These are phyloP conservation scores for Ilyonectria sp. DNA, from an alignment of 2,329 filamentous ascomycete genomes.

Conservation along the genomic window DNA sequence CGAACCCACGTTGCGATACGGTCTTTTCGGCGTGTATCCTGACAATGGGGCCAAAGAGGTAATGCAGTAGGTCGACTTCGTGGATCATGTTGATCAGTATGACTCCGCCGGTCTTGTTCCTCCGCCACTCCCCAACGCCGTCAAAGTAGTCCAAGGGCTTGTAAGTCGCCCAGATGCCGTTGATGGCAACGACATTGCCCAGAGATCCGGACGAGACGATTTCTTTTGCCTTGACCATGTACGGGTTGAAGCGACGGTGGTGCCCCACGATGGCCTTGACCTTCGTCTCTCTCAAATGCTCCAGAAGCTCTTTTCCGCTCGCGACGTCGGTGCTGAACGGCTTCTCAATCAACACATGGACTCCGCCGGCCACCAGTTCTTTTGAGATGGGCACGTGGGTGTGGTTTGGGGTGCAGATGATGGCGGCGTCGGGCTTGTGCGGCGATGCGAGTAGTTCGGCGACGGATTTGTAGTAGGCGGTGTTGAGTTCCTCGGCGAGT, in stretches of 20 bases:
- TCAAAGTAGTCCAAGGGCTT: conserved; percentile 69
- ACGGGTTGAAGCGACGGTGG: conserved; percentile 73
- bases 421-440: conserved; percentile 65
- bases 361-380: conserved; percentile 61
- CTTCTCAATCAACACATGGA: conserved; percentile 73
- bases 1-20: conserved; percentile 59
- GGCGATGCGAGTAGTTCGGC: conserved; percentile 58
- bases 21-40: conserved; percentile 67
- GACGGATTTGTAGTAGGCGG: conserved; percentile 52
- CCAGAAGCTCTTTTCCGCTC: conserved; percentile 53
- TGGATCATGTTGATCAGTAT: conserved; percentile 74
- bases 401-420: conserved; percentile 73
- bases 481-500: conserved; percentile 42
- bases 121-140: conserved; percentile 63
- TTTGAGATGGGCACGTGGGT: conserved; percentile 67
- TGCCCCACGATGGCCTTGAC: conserved; percentile 70
- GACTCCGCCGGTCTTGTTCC: conserved; percentile 59
- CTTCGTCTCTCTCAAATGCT: conserved; percentile 43
- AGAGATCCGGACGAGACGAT: conserved; percentile 58
- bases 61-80: conserved; percentile 71
- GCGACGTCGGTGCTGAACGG: conserved; percentile 63
- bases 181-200: conserved; percentile 66
- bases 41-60: conserved; percentile 67
- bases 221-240: conserved; percentile 65
- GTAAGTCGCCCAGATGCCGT: conserved; percentile 67